Evolutionary conservation across 768 basidiomycete species (phyloP).

Genomic region (Lepiota brunneoincarnata): DNA sequence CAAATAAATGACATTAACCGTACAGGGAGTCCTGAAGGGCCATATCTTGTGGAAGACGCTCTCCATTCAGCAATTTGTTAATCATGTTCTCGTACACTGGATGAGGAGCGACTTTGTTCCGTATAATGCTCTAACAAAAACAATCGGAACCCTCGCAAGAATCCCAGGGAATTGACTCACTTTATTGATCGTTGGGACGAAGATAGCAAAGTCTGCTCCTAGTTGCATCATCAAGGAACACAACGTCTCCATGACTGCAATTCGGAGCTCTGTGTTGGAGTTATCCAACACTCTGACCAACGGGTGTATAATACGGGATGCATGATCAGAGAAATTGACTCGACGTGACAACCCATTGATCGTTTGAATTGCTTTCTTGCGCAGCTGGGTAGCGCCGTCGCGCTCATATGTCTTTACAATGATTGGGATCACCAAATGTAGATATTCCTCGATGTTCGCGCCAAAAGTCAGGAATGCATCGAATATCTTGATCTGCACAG

Average conservation of each 20-base stretch:
- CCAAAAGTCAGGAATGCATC: slow-evolving; percentile 96
- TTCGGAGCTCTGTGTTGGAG: slow-evolving; percentile 74
- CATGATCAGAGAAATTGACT: slow-evolving; percentile 97
- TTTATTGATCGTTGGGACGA: slow-evolving; percentile 96
- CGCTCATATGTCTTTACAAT: slow-evolving; percentile 91
- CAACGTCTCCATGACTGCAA: slow-evolving; percentile 88
- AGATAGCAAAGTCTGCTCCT: slow-evolving; percentile 95
- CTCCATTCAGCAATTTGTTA: slow-evolving; percentile 85
- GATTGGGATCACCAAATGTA: slow-evolving; percentile 94
- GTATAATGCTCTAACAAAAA: slow-evolving; percentile 59
- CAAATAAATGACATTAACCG: slow-evolving; percentile 18
- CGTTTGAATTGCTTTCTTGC: slow-evolving; percentile 88
- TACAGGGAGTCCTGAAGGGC: slow-evolving; percentile 68
- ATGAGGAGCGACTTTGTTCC: slow-evolving; percentile 72
- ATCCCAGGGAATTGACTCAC: slow-evolving; percentile 31
- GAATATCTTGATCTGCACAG: slow-evolving; percentile 86
- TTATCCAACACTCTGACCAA: slow-evolving; percentile 81
- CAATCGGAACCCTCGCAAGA: background rate
- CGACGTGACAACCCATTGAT: slow-evolving; percentile 87
- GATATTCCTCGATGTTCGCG: slow-evolving; percentile 94
- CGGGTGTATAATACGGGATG: slow-evolving; percentile 95
- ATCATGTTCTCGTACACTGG: slow-evolving; percentile 86
- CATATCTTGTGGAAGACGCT: slow-evolving; percentile 85
- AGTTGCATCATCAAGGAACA: slow-evolving; percentile 92
- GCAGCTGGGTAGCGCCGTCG: slow-evolving; percentile 69